Percentiles rank a stretch among this genome's conserved stretches.
Evolutionary conservation across 176 grass and related monocot genomes (phyloP).

Genomic region (Cenchrus americanus): DNA sequence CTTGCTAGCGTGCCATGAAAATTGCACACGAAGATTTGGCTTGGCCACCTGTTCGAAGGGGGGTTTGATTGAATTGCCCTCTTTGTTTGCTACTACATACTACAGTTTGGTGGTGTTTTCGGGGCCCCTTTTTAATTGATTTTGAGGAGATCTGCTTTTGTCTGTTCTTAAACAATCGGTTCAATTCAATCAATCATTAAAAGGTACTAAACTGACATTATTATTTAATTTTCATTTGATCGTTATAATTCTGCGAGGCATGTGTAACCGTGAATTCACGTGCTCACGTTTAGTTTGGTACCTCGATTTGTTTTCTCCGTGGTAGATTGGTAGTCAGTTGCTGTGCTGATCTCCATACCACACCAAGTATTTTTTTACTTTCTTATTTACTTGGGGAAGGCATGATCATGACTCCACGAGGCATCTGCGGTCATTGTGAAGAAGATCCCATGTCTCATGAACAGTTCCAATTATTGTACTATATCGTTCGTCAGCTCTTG

Average conservation of each 20-base stretch:
- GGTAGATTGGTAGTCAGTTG: not conserved
- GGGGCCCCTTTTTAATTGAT: slow-evolving; percentile 9
- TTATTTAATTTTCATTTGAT: not conserved
- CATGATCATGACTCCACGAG: not conserved
- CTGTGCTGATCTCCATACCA: not conserved
- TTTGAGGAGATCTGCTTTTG: slow-evolving; percentile 28
- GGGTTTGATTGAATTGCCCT: slow-evolving; percentile 19
- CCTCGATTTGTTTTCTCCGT: slow-evolving; percentile 3
- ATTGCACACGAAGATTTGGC: not conserved
- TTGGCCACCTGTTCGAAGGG: not conserved
- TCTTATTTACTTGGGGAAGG: not conserved
- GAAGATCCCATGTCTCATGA: slow-evolving; percentile 11
- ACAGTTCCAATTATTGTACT: slow-evolving; percentile 26
- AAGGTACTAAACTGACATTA: not conserved
- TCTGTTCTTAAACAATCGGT: not conserved
- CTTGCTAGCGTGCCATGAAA: not conserved
- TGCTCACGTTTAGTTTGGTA: not conserved
- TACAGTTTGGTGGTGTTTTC: not conserved
- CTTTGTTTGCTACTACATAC: not conserved
- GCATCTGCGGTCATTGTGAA: slow-evolving; percentile 3
- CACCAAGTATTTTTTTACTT: not conserved
- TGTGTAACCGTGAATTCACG: not conserved
- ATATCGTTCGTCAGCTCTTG: slow-evolving; percentile 11
- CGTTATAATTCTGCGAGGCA: not conserved
- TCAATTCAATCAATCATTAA: not conserved